Base-by-base conservation (phyloP, 2,329 filamentous ascomycete species). In the Daldinia sp. region DNA sequence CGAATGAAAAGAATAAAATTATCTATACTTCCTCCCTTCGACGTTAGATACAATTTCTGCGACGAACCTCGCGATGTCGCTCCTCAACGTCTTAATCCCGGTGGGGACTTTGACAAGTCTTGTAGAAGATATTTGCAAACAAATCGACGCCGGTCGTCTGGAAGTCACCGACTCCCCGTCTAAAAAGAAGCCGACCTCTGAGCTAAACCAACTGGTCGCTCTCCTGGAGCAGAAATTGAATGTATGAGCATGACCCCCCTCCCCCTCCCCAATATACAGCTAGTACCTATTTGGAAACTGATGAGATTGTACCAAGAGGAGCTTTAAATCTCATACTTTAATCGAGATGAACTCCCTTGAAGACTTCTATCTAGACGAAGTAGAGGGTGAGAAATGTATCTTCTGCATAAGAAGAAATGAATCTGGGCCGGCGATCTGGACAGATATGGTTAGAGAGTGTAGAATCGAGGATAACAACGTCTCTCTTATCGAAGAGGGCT, bases 171-270 rank as follows among this genome's bases (percentile, higher is more conserved):
- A 34, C n/a, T 4, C 30, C 5, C 39, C 19, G 19, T 48, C 45
- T 48, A 29, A 48, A 10, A 48, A 21, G 45, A 48, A 29, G 15
- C 30, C 30, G 23, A 50, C 43, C 13, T 13, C 43, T 10, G 43
- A 39, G 32, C 32, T 57, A 17, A 29, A 21, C 3, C 27, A 49
- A 17, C 53, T 57, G 10, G n/a, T 49, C 13, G 1, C 27, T 41
- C 13, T 47, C n/a, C 53, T 49, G n/a, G 53, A 32, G 6, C 41
- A 30, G 23, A 57, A 35, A 15, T 27, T 57, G 17, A 57, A 32
- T 17, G 53, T 57, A 57, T 23, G 53, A 17, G 32, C 47, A 32
- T 23, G 32, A 27, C 23, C 21, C 15, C 41, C 37, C 30, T 21
- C 34, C 15, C 8, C 11, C 3, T 52, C n/a, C 34, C 29, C 29